Evolutionary conservation across 2,329 filamentous ascomycete genomes (phyloP).

Genomic region (Colletotrichum karsti): DNA sequence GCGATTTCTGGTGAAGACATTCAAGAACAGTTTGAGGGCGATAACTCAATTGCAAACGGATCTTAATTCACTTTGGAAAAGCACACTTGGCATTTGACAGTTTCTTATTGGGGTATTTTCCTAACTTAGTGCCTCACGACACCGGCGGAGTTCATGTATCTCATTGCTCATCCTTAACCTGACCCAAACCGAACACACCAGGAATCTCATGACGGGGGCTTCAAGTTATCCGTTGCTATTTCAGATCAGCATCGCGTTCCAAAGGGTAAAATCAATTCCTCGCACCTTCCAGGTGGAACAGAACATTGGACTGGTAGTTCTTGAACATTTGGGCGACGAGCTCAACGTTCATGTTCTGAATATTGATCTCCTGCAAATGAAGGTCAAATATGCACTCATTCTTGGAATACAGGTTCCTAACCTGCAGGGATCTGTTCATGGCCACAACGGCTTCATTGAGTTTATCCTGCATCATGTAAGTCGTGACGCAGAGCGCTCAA

Average conservation of each 20-base stretch:
- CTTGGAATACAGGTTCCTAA: constrained; percentile 39
- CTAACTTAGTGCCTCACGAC: not conserved
- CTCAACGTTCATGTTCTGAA: constrained; percentile 99
- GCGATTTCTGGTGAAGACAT: not conserved
- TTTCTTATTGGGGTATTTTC: not conserved
- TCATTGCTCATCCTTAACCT: constrained; percentile 14
- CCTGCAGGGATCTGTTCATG: constrained; percentile 92
- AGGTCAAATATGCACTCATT: not conserved
- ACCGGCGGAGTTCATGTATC: not conserved
- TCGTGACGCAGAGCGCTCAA: not conserved
- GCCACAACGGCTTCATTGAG: constrained; percentile 93
- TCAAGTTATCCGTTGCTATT: constrained; percentile 56
- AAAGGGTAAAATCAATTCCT: constrained; percentile 14
- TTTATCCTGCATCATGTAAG: constrained; percentile 75
- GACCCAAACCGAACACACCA: not conserved
- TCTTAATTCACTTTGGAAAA: too few relatives aligned
- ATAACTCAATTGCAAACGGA: too few relatives aligned
- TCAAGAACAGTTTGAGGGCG: too few relatives aligned
- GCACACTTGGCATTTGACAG: not conserved
- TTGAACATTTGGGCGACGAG: constrained; percentile 99
- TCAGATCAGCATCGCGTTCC: not conserved
- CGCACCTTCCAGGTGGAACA: constrained; percentile 98
- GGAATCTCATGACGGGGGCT: constrained; percentile 72
- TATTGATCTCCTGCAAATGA: constrained; percentile 83
- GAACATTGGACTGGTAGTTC: constrained; percentile 97